Evolutionary conservation across 768 basidiomycete species (phyloP), one percentile per base, ranked within the genome.

Genomic region (Cystobasidium tubakii): DNA sequence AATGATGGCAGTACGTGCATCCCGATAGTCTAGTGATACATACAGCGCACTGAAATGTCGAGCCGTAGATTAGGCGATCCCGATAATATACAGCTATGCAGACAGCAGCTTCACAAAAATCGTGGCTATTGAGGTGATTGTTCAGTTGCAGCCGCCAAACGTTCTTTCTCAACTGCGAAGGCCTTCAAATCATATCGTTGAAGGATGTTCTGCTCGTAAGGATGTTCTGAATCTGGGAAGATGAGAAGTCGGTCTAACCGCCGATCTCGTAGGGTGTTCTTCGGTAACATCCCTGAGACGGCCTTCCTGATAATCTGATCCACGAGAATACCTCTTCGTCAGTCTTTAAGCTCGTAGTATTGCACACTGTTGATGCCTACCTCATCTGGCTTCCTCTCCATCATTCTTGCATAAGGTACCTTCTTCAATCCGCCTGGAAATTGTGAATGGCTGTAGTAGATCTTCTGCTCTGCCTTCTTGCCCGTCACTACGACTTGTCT

Each of bases 241-340:
- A 98, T 90, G 75, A 90, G 89, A 62, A 99, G 84, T 70, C 96
- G 84, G 73, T 90, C 91, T 62, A 99, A 82, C 42, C 96, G 86
- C 57, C 90, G 85, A 60, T 95, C 90, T 29, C 96, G 87, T 75
- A 96, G 87, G 76, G 90, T 94, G 84, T 99, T 99, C 83, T 98
- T 99, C 39, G 95, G 96, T 69, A 99, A 84, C 96, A 99, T 99
- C 78, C 95, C 92, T 13, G 95, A 90, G 2, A 99, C 96, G 1
- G 96, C 96, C 76, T 91, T 87, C 15, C 92, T 88, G 73, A 99
- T 92, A 77, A 98, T 91, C 96, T 99, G 80, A 3, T 25, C 19
- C 57, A 23, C 42, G 1, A 54, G 27, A 34, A 60, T 3, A 60
- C 4, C 4, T 6, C 9, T 6, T 6, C 27, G 33, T 60, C 57